Evolutionary conservation across 2,329 filamentous ascomycete species (phyloP), one percentile per base, ranked within the genome.

Genomic region (Magnaporthiopsis rhizophila): DNA sequence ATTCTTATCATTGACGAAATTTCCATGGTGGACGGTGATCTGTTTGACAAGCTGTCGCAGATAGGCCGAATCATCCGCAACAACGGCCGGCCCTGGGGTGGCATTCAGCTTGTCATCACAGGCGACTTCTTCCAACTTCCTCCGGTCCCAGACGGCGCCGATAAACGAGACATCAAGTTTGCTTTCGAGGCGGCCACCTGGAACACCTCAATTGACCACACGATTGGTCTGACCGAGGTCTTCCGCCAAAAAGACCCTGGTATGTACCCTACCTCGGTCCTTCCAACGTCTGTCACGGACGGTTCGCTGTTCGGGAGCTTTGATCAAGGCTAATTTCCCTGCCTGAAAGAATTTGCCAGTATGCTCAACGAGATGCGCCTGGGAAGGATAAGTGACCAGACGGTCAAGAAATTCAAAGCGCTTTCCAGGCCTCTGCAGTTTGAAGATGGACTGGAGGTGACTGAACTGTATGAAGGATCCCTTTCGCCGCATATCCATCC

Each of bases 311-410:
- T 24, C 21, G 18, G 2, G 18, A 9, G 21, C 8, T 18, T 21
- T 32, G 32, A 30, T 26, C 15, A 15, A n/a, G 57, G 34, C n/a
- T 12, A 60, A 53, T 61, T 26, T 30, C 18, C 13, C 24, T 28
- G 2, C 26, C 15, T 45, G 50, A 50, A 68, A 86, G 87, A 90
- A 30, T 99, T 99, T 75, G 95, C 95, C 15, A 81, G 83, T 7
- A 99, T 99, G 93, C 83, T 99, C 62, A 99, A 99, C 72, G 94
- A 99, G 75, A 97, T 99, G 92, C 89, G 95, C 61, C 81, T 98
- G 64, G 95, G 95, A 4, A 88, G 85, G 63, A 88, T 98, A 63
- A 90, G 84, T 38, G 82, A 86, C n/a, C 79, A 85, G 11, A 97
- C 93, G 0, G 87, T 96, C 45, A 79, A 83, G 11, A 85, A 87